Base-by-base conservation (phyloP, 768 basidiomycete genomes). In the Coprinopsis marcescibilis region DNA sequence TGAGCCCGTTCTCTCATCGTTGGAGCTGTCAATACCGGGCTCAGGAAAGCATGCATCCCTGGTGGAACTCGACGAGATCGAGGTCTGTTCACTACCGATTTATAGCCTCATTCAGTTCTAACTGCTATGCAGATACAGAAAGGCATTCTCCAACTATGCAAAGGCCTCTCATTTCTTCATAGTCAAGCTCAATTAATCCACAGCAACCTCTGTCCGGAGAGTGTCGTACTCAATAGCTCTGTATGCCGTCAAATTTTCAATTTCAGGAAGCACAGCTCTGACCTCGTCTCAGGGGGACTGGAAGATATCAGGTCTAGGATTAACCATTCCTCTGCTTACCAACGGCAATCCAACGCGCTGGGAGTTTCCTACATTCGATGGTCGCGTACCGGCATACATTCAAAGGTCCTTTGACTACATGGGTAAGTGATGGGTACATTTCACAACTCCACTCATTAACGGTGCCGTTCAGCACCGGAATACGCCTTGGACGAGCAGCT, bases 371-470 rank as follows among this genome's bases (percentile, higher is more conserved):
- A 83, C 88, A 19, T 87, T 83, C 51, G 94, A 98, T 64, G 79
- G 80, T 17, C 74, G 86, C 43, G 68, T 88, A 19, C 89, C 92
- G 0, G 62, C 79, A 13, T 88, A 89, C 55, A 77, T 89, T 4
- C 94, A 98, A 64, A 81, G 91, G 37, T 89, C 91, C 24, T 90
- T 94, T 55, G 94, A 99, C 63, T 98, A 92, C 59, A 88, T 96
- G 64, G 92, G 91, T 91, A 62, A 32, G 74, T 60, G 14, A 23
- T 44, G 27, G 14, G 29, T 24, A n/a, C 20, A 8, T 24, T 14
- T 27, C 24, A 11, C 19, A 50, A 10, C 15, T 23, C 23, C 29
- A 32, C n/a, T 26, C 30, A 23, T 43, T 37, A 26, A 48, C 15
- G 20, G 13, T 17, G 27, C 36, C 38, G 34, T 8, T 30, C 49